Conservation (phyloP, 768 basidiomycete species). For the Candolleomyces eurysporus region DNA sequence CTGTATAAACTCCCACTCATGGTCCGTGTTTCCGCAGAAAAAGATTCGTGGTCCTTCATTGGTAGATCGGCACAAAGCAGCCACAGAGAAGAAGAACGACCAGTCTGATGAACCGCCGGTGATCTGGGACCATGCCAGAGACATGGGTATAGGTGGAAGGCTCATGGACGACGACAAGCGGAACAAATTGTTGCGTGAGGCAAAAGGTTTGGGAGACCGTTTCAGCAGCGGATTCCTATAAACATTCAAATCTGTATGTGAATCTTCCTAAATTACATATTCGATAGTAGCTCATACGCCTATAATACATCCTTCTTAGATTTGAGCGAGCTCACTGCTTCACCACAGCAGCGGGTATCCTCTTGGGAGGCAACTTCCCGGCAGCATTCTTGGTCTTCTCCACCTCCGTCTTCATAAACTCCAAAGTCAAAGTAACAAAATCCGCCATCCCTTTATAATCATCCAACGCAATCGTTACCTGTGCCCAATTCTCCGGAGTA, state of each 20-base stretch:
- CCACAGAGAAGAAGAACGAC: conserved; percentile 30
- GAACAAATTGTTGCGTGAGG: conserved; percentile 74
- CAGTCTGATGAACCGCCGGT: conserved; percentile 52
- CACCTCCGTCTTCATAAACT: conserved; percentile 14
- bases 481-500: conserved; percentile 20
- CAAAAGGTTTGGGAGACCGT: conserved; percentile 75
- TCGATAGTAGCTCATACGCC: no score
- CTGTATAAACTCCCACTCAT: neutral
- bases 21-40: conserved; percentile 33
- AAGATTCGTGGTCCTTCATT: conserved; percentile 53
- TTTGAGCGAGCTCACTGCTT: neutral
- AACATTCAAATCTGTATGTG: no score
- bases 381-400: conserved; percentile 9
- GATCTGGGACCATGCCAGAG: conserved; percentile 91
- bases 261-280: no score
- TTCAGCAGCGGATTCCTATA: conserved; percentile 59
- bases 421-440: conserved; percentile 13
- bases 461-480: conserved; percentile 16
- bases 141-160: conserved; percentile 85
- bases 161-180: conserved; percentile 89
- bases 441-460: conserved; percentile 17
- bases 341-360: neutral
- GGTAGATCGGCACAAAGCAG: conserved; percentile 48
- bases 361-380: conserved; percentile 10
- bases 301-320: no score